phyloP scores from a whole-genome alignment of 257 asterid species.

The Scutellaria baicalensis region DNA sequence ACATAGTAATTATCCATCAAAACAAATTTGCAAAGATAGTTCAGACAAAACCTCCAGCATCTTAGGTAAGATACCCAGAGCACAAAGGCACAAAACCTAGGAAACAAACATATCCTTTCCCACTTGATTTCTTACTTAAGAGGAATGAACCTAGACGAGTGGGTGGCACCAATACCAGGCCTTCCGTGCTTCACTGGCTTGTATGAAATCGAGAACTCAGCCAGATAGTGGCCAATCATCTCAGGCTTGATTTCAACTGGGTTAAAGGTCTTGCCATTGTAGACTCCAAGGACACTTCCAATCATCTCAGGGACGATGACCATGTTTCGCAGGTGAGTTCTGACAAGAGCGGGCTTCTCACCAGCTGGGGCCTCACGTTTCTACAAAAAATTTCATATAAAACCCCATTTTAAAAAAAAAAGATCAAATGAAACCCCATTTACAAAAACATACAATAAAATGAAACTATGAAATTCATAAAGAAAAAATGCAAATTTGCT shows the following conservation, averaged over 20 bases:
- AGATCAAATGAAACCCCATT: no score
- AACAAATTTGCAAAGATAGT: no score
- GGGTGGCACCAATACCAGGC: slow-evolving; percentile 93
- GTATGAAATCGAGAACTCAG: slow-evolving; percentile 83
- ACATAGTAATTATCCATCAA: no score
- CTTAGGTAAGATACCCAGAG: background rate
- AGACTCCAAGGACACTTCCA: slow-evolving; percentile 77
- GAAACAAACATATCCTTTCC: background rate
- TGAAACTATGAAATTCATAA: background rate
- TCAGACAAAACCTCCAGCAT: no score
- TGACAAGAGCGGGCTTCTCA: slow-evolving; percentile 72
- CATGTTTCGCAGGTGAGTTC: slow-evolving; percentile 81
- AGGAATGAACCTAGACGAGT: slow-evolving; percentile 83
- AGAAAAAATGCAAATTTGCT: no score
- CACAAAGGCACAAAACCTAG: background rate
- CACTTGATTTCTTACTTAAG: slow-evolving; percentile 37
- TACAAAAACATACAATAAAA: background rate
- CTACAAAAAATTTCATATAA: slow-evolving; percentile 13
- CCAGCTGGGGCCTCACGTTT: slow-evolving; percentile 67
- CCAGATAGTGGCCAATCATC: slow-evolving; percentile 81
- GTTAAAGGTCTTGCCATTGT: slow-evolving; percentile 78
- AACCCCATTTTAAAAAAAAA: background rate
- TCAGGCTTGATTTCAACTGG: slow-evolving; percentile 82
- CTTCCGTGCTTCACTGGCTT: slow-evolving; percentile 90
- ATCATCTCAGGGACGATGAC: slow-evolving; percentile 87